Evolutionary conservation across 495 filamentous ascomycete genomes (phyloP).

Genomic region (Hyaloscypha bicolor): DNA sequence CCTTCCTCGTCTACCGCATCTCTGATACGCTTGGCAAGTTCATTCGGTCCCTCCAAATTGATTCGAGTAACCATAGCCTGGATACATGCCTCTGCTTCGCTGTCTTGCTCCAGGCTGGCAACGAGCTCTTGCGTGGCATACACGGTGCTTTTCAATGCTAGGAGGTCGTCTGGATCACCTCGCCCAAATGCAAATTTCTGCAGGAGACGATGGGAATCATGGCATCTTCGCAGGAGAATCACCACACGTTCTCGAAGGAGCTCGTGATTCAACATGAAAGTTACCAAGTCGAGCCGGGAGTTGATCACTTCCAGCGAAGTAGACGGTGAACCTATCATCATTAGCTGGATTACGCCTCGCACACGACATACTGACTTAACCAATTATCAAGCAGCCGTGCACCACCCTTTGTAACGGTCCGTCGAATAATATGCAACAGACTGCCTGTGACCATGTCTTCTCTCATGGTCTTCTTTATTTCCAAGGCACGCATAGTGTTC

Average conservation of each 20-base stretch:
- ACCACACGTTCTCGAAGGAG: conserved; percentile 68
- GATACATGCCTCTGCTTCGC: conserved; percentile 44
- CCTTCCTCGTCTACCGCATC: conserved; percentile 93
- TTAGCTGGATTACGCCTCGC: conserved; percentile 8
- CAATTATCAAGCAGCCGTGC: conserved; percentile 79
- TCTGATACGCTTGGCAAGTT: conserved; percentile 70
- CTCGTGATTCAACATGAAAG: conserved; percentile 63
- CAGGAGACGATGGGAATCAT: conserved; percentile 86
- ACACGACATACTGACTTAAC: conserved; percentile 59
- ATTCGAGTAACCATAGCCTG: conserved; percentile 60
- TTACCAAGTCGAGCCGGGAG: conserved; percentile 78
- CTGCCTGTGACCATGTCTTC: conserved; percentile 79
- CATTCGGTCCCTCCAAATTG: conserved; percentile 65
- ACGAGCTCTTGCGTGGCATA: conserved; percentile 73
- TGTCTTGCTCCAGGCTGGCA: conserved; percentile 32
- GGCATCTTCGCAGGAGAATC: conserved; percentile 69
- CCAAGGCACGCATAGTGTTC: conserved; percentile 84
- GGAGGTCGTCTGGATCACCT: conserved; percentile 92
- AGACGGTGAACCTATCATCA: conserved; percentile 62
- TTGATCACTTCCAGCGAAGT: conserved; percentile 81
- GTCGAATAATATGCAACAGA: conserved; percentile 82
- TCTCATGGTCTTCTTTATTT: conserved; percentile 81
- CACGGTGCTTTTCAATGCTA: conserved; percentile 80
- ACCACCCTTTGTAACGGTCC: conserved; percentile 89
- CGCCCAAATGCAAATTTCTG: conserved; percentile 91